Conservation (phyloP, 768 basidiomycete species). For the Sistotremastrum suecicum region DNA sequence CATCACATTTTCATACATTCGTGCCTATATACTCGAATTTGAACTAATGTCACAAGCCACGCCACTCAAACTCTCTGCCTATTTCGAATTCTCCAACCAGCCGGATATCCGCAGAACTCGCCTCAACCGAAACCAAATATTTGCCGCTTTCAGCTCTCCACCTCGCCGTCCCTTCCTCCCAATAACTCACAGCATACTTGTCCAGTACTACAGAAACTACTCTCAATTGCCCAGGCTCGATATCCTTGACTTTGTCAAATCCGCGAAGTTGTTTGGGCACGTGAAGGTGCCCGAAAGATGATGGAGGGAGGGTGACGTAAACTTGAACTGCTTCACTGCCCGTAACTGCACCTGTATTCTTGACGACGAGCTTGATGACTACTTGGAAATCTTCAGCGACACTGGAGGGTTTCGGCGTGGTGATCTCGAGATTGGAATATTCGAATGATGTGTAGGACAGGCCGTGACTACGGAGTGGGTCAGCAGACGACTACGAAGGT, state of each 20-base stretch:
- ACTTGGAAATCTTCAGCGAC: slow-evolving; percentile 19
- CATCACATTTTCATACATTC: too few relatives aligned
- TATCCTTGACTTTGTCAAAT: slow-evolving; percentile 29
- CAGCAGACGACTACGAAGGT: not conserved
- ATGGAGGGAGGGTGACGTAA: slow-evolving; percentile 28
- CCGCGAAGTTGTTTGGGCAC: slow-evolving; percentile 35
- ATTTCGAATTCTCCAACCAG: slow-evolving; percentile 20
- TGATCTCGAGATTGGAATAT: slow-evolving; percentile 28
- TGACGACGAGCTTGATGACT: slow-evolving; percentile 28
- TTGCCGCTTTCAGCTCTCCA: slow-evolving; percentile 37
- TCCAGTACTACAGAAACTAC: slow-evolving; percentile 24
- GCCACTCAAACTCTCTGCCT: too few relatives aligned
- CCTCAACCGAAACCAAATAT: slow-evolving; percentile 31
- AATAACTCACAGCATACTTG: slow-evolving; percentile 35
- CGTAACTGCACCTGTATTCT: slow-evolving; percentile 27
- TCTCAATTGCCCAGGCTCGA: slow-evolving; percentile 30
- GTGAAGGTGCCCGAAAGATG: slow-evolving; percentile 22
- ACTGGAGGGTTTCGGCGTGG: slow-evolving; percentile 14
- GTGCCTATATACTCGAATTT: too few relatives aligned
- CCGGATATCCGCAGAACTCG: slow-evolving; percentile 29
- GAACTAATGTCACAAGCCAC: too few relatives aligned
- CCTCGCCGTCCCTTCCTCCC: slow-evolving; percentile 25
- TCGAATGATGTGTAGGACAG: slow-evolving; percentile 47
- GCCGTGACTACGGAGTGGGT: slow-evolving; percentile 17
- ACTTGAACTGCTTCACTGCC: slow-evolving; percentile 37